Base-by-base conservation (phyloP, 768 basidiomycete species). In the Zangia roseola region DNA sequence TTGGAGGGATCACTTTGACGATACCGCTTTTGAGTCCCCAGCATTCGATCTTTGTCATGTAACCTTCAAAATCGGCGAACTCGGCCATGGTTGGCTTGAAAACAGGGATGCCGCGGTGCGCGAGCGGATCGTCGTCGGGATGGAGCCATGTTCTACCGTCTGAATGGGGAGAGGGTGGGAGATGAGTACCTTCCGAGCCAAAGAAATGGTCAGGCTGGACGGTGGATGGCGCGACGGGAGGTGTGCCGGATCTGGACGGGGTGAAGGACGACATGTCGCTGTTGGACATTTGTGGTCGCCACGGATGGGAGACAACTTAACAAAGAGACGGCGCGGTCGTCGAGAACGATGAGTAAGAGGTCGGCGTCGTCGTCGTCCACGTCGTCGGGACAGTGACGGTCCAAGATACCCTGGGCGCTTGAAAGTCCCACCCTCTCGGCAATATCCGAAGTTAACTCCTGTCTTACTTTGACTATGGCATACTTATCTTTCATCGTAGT, bases 81-180 rank as follows among this genome's bases (percentile, higher is more conserved):
- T 98, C 92, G 43, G 86, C 85, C 82, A 94, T 87, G 2, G 88
- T 83, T 9, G 97, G 97, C 64, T 83, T 88, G 78, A 99, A 99
- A 10, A 99, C 93, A 6, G 95, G 97, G 39, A 98, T 95, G 31
- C 95, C 97, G 41, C 89, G 86, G 58, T 84, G 80, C 0, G 90
- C 89, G 24, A 83, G 62, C 21, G 83, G 88, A 73, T 92, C 91
- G 60, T 91, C 88, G 24, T 76, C 75, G n/a, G 91, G 91, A 56
- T 83, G 79, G 28, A 91, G 73, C 81, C 83, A 88, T 31, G 76
- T 72, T 53, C 77, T 77, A 24, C 80, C 80, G 53, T 82, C 78
- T 2, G 83, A 84, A 52, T 76, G 65, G 10, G 86, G 85, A 7
- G 86, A 87, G 8, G 79, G 81, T 2, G 80, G 80, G 0, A 74